A percentile compares a stretch with the other conserved stretches of the same genome.
Conservation (phyloP, 495 filamentous ascomycete species). For the Lichenothelia convexa region DNA sequence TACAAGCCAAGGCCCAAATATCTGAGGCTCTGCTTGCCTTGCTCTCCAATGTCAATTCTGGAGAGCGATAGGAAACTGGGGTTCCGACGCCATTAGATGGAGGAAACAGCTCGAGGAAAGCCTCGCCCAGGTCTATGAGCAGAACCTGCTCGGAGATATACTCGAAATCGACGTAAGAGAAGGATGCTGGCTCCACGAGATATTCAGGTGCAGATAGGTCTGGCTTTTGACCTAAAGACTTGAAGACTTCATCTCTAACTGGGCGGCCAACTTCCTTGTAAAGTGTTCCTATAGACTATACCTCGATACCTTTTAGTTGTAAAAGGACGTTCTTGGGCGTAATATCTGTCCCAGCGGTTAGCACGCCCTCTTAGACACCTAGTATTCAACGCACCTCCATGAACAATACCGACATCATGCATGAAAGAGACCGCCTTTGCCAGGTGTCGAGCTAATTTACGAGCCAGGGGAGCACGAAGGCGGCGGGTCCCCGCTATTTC, state of each 20-base stretch:
- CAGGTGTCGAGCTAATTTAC: constrained; percentile 6
- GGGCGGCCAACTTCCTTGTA: constrained; percentile 10
- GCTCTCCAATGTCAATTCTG: constrained; percentile 16
- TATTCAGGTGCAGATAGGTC: constrained; percentile 13
- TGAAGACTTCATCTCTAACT: constrained; percentile 6
- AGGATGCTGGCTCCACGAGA: constrained; percentile 11
- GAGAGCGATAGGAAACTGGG: constrained; percentile 16
- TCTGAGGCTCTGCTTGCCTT: constrained; percentile 11
- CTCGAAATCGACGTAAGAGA: constrained; percentile 1
- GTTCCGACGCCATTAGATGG: constrained; percentile 12
- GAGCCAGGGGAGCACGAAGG: constrained; percentile 3
- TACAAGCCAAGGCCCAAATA: constrained; percentile 20
- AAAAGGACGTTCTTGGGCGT: constrained; percentile 11
- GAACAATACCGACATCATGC: constrained; percentile 16
- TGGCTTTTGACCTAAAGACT: constrained; percentile 3
- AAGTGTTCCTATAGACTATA: constrained; percentile 3
- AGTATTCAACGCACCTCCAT: constrained; percentile 6
- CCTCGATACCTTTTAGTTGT: constrained; percentile 5
- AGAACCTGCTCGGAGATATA: constrained; percentile 6
- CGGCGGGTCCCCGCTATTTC: constrained; percentile 1
- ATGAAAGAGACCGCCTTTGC: constrained; percentile 14
- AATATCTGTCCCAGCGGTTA: constrained; percentile 1
- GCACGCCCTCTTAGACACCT: background rate
- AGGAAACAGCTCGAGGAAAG: constrained; percentile 10
- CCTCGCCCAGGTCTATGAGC: constrained; percentile 20